Evolutionary conservation across 192 early-diverging fungal genomes (phyloP), one percentile per base, ranked within the genome.

Genomic region (Backusella mclennaniae): DNA sequence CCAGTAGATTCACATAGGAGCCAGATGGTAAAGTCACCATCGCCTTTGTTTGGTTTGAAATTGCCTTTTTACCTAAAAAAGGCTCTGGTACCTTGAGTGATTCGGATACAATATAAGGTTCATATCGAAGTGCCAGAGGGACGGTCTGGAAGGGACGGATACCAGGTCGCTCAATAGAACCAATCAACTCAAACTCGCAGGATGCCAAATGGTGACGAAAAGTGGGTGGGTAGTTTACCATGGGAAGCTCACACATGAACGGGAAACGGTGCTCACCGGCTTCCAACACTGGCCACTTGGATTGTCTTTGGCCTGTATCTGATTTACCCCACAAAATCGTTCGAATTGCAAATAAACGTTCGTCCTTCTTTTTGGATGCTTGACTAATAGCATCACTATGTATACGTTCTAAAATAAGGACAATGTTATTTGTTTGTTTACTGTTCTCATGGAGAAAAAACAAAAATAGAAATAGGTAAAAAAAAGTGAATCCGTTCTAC

Each of bases 161-260:
- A 21, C 72, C 72, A 3, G 77, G 77, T 26, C 77, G 33, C 35
- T 78, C 77, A 15, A 78, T 29, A 1, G 35, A 35, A 12, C 66
- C 77, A 39, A 74, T 19, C 17, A 78, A 36, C 26, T 33, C 41
- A 38, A 74, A 73, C n/a, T 39, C 41, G 38, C 63, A 67, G 33
- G 71, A 44, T 4, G 66, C 72, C 9, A 78, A n/a, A 31, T 52
- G 52, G 26, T 79, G 71, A 21, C 52, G 21, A 56, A 79, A 78
- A 4, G 74, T 59, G 3, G 78, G 74, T 4, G 71, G 68, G 59
- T 83, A 83, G 19, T 83, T 83, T 63, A 83, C 69, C 35, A 79
- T 38, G 12, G 81, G 81, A 15, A 83, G 53, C 59, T 83, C 77
- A 23, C 59, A 56, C 21, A 77, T 68, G 42, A 83, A 83, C 6